Evolutionary conservation across 192 early-diverging fungal genomes (phyloP), one percentile per base, ranked within the genome.

Genomic region (Backusella sp.): DNA sequence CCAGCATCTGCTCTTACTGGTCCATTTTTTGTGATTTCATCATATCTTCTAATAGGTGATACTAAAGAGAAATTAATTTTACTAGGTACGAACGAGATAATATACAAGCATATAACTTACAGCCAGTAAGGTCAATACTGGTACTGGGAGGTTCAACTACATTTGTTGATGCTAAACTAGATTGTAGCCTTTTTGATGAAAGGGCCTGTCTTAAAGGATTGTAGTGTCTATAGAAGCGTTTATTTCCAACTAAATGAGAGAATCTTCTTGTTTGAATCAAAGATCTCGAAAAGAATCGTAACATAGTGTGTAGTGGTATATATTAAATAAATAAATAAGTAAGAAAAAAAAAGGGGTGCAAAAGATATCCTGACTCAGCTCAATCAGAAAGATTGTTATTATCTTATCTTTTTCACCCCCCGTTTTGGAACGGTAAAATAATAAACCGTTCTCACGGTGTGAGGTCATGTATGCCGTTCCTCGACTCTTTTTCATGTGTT

Each of bases 21-120:
- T 17, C 70, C 70, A 26, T 71, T 36, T 30, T 28, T 44, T 49
- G 70, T 71, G 3, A 71, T 71, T 44, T 49, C 70, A 71, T 71
- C 70, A 49, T 71, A 71, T 14, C 44, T 41, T 14, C 44, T 21
- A 15, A 71, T 41, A 7, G 70, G 70, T 32, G 70, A 46, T 46
- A 49, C 70, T 71, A 69, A 4, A 62, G 3, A 21, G 26, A 28
- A 28, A 26, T 62, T 62, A 62, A 3, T 12, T 26, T 26, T 28
- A 28, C 23, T 14, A 14, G 26, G 23, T 23, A 56, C n/a, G 26
- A 7, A 15, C 1, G 12, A 62, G 53, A 26, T 23, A 59, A 7
- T 9, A 11, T 28, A 62, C 7, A 53, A 53, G 1, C 1, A 14
- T 62, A 62, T 62, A 28, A 62, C 56, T 62, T 62, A 62, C 56